phyloP scores from a whole-genome alignment of 345 rosid species.

The Raphanus sativus region DNA sequence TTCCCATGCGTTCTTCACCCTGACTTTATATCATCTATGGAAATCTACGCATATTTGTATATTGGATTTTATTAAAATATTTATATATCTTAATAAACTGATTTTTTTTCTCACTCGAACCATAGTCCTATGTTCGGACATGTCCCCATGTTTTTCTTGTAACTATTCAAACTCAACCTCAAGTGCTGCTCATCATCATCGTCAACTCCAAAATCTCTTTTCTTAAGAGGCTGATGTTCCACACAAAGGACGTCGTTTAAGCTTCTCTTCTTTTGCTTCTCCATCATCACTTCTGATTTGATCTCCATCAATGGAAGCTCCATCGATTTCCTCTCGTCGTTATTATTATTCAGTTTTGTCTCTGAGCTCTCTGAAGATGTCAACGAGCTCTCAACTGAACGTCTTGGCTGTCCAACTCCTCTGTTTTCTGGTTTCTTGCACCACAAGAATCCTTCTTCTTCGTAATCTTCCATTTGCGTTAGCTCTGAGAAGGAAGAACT shows the following conservation, averaged over 20 bases:
- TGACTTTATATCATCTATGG: conserved; percentile 17
- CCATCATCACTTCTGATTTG: conserved; percentile 44
- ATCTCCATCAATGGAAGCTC: conserved; percentile 70
- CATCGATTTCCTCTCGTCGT: conserved; percentile 27
- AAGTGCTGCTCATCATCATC: conserved; percentile 43
- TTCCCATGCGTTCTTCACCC: conserved; percentile 42
- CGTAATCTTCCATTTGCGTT: conserved; percentile 34
- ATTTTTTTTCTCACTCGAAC: neutral
- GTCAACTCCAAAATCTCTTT: conserved; percentile 29
- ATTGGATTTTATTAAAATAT: conserved; percentile 3
- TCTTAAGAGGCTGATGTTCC: conserved; percentile 49
- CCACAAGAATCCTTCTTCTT: conserved; percentile 27
- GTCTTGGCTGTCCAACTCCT: conserved; percentile 38
- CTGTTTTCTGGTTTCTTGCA: conserved; percentile 26
- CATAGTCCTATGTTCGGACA: conserved; percentile 36
- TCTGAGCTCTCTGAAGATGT: conserved; percentile 84
- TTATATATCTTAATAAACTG: neutral
- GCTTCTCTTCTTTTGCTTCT: conserved; percentile 58
- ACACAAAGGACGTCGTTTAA: conserved; percentile 38
- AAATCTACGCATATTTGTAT: conserved; percentile 25
- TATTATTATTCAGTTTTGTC: conserved; percentile 41
- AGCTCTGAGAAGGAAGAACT: conserved; percentile 59
- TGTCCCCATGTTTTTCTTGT: conserved; percentile 34
- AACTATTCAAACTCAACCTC: conserved; percentile 38
- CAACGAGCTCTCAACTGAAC: conserved; percentile 84